Evolutionary conservation across 1,284 basidiomycete genomes (phyloP), one percentile per base, ranked within the genome.

Genomic region (Exsudoporus floridanus): DNA sequence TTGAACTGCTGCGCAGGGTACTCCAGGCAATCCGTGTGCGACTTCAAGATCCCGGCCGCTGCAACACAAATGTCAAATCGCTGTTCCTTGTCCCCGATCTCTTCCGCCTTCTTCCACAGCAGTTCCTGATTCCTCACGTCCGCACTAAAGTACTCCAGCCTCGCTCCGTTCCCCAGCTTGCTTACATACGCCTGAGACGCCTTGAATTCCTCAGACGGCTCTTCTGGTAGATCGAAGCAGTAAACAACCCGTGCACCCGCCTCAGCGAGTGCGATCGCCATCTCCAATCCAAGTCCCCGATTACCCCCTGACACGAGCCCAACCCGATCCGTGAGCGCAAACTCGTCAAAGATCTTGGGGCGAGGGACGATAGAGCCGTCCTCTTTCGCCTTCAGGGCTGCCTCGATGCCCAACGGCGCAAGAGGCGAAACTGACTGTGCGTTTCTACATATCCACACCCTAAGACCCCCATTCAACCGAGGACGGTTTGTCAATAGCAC

Each of bases 241-340:
- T 90, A 89, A 1, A 94, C 82, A 2, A 74, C 82, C 16, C 86
- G 77, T 4, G 90, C 88, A 45, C 90, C 91, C 4, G 84, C 83
- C 72, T 94, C 91, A 37, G 83, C 79, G 35, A 91, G 73, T 5
- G 86, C 82, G 52, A 91, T 76, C 28, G 89, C 89, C 81, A 90
- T 87, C 71, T 91, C 89, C 37, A 94, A 79, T 4, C 92, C 91
- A 10, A 94, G 78, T 2, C 91, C 91, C 44, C 91, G 79, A 61
- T 89, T 90, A 3, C 78, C 92, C 12, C 90, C 90, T 0, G 90
- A 88, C 39, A 92, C 82, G 54, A 93, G 75, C 33, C 81, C 86
- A 14, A 90, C 88, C 23, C 88, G 83, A 60, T 84, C 85, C n/a
- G 73, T 74, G 37, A 93, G 78, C 10, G 82, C 79, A 73, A 94